Base-by-base conservation (phyloP, 2,329 filamentous ascomycete genomes). In the Coccinonectria pachysandricola region DNA sequence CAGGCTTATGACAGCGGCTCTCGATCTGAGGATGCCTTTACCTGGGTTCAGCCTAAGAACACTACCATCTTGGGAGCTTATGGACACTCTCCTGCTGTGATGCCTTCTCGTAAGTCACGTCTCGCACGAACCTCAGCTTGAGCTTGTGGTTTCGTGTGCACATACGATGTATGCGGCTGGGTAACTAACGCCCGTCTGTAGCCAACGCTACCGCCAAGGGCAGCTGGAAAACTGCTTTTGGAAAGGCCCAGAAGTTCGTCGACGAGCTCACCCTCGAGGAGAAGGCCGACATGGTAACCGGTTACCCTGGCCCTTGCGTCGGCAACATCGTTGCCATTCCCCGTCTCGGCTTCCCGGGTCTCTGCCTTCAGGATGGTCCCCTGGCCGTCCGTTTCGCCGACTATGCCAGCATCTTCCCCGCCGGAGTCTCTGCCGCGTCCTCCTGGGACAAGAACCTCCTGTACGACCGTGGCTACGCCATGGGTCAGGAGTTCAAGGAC, bases 401-500 rank as follows among this genome's bases (percentile, higher is more conserved):
- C 39, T 61, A 60, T 24, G 60, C 59, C 33, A 62, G 56, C 32
- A 57, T 60, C 8, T 64, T 57, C 39, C 52, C 54, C 2, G 58
- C 56, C 5, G 81, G 79, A 35, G 63, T 83, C 24, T 80, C 80
- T 32, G 70, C 80, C 13, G 59, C 58, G 5, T 53, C 46, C 3
- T 38, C 42, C 19, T 93, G 82, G 79, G 80, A 88, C 52, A 76
- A 72, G 37, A 57, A 68, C 8, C 65, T 88, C 13, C 72, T 81
- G 36, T 75, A 75, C 46, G 60, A 68, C 30, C 71, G 83, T 26
- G 84, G 45, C 12, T 27, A 35, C 8, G 59, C 57, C 24, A 58
- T 65, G 57, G 62, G 57, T 11, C 22, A 48, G 24, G 82, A 88
- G 52, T 75, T 80, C 49, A 71, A 65, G 40, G 75, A 56, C 36